Evolutionary conservation across 129 eudicot genomes (phyloP).

Genomic region (Ambrosia artemisiifolia): DNA sequence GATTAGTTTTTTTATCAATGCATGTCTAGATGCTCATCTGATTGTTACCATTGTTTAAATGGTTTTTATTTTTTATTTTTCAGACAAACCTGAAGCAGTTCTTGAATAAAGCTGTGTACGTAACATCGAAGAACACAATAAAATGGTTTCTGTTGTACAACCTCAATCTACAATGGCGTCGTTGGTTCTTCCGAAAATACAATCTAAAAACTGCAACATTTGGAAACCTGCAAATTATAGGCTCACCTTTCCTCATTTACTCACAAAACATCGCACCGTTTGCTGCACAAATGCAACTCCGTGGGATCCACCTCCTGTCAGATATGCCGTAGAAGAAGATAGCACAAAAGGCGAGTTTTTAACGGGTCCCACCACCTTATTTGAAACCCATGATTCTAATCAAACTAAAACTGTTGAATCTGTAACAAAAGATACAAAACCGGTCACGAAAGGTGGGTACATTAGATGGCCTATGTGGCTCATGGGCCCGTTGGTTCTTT

Average conservation of each 20-base stretch:
- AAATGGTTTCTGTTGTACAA: conserved; percentile 47
- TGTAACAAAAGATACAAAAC: conserved; percentile 26
- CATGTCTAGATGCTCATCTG: background rate
- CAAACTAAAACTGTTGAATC: conserved; percentile 36
- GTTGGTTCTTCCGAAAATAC: conserved; percentile 30
- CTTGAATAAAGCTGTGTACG: background rate
- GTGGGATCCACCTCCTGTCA: conserved; percentile 81
- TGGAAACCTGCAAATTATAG: conserved; percentile 35
- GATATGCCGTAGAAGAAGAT: conserved; percentile 54
- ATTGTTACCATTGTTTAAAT: background rate
- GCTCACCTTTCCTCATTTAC: conserved; percentile 23
- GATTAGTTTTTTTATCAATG: no score
- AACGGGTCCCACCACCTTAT: conserved; percentile 41
- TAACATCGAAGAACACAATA: conserved; percentile 5
- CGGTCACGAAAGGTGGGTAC: conserved; percentile 34
- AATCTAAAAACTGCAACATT: conserved; percentile 24
- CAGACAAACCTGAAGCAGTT: conserved; percentile 2
- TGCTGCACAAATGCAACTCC: conserved; percentile 53
- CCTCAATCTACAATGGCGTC: conserved; percentile 40
- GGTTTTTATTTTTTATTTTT: conserved; percentile 5
- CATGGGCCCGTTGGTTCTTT: conserved; percentile 71
- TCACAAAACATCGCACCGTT: conserved; percentile 24
- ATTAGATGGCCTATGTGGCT: conserved; percentile 85
- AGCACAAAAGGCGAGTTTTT: conserved; percentile 35
- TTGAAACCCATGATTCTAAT: conserved; percentile 47